Evolutionary conservation across 352 stramenopile genomes (phyloP).

Genomic region (Pythium pectinolyticum): DNA sequence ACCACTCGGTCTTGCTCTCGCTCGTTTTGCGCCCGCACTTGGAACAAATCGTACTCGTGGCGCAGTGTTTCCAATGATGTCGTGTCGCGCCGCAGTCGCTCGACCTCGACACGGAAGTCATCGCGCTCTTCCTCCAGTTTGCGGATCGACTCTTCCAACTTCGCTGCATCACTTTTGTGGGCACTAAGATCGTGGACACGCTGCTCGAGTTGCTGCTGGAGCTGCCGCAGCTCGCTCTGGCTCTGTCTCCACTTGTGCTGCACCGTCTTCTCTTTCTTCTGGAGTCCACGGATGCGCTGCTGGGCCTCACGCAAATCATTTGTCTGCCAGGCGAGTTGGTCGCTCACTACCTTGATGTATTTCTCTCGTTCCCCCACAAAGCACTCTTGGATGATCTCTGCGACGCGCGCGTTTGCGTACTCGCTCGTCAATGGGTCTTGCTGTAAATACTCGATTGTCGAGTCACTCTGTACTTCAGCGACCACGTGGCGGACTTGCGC

Average conservation of each 20-base stretch:
- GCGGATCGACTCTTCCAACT: conserved; percentile 29
- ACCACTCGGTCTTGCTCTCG: conserved; percentile 20
- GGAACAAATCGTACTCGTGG: conserved; percentile 41
- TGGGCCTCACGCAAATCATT: conserved; percentile 58
- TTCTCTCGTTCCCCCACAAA: conserved; percentile 69
- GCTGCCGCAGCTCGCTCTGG: conserved; percentile 41
- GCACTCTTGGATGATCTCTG: conserved; percentile 67
- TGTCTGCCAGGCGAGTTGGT: conserved; percentile 72
- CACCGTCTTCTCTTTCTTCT: conserved; percentile 41
- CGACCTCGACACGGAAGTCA: conserved; percentile 35
- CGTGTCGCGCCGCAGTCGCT: conserved; percentile 29
- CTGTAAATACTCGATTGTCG: conserved; percentile 61
- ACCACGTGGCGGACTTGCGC: conserved; percentile 52
- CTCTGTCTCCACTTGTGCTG: conserved; percentile 44
- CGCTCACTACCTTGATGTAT: conserved; percentile 69
- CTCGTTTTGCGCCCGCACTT: conserved; percentile 35
- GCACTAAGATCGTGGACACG: conserved; percentile 46
- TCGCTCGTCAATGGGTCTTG: conserved; percentile 66
- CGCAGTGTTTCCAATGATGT: conserved; percentile 41
- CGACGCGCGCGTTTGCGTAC: conserved; percentile 54
- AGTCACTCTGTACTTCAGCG: conserved; percentile 54
- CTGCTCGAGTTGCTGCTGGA: conserved; percentile 46
- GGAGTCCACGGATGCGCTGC: conserved; percentile 39
- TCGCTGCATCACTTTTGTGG: conserved; percentile 33
- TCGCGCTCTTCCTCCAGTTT: conserved; percentile 39